Evolutionary conservation across 2,329 filamentous ascomycete genomes (phyloP).

Genomic region (Colletotrichum simmondsii): DNA sequence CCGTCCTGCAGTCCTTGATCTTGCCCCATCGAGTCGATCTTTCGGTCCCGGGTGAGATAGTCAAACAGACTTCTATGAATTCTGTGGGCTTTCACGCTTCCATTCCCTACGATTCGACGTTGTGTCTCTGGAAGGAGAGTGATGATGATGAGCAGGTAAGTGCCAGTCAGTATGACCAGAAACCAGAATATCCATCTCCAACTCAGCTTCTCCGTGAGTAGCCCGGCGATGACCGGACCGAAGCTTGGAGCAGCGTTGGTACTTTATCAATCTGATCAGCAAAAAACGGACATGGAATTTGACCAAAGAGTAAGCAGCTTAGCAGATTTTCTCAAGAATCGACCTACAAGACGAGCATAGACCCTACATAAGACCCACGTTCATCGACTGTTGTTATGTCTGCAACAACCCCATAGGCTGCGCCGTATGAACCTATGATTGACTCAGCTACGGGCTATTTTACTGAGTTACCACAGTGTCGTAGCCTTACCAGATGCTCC

Average conservation of each 20-base stretch:
- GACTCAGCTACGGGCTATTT: slow-evolving; percentile 62
- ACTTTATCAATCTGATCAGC: background rate
- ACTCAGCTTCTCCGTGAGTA: slow-evolving; percentile 58
- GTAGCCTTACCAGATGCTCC: slow-evolving; percentile 50
- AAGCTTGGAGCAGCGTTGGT: slow-evolving; percentile 41
- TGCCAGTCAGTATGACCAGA: slow-evolving; percentile 52
- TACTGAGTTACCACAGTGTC: slow-evolving; percentile 55
- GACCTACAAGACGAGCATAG: slow-evolving; percentile 48
- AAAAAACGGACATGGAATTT: background rate
- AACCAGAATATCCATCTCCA: slow-evolving; percentile 68
- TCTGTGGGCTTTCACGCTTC: background rate
- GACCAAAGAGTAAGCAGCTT: no score
- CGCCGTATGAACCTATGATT: no score
- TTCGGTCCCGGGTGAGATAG: background rate
- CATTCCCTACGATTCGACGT: slow-evolving; percentile 47
- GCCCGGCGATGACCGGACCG: slow-evolving; percentile 62
- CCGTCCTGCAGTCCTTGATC: no score
- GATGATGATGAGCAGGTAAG: slow-evolving; percentile 50
- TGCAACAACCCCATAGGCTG: no score
- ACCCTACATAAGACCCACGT: no score
- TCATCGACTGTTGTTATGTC: no score
- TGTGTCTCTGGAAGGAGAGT: slow-evolving; percentile 58
- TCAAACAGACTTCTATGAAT: background rate
- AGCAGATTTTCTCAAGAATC: slow-evolving; percentile 54
- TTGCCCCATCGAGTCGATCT: no score